Evolutionary conservation across 371 early-diverging fungal genomes (phyloP), one percentile per base, ranked within the genome.

Genomic region (Circinella umbellata): DNA sequence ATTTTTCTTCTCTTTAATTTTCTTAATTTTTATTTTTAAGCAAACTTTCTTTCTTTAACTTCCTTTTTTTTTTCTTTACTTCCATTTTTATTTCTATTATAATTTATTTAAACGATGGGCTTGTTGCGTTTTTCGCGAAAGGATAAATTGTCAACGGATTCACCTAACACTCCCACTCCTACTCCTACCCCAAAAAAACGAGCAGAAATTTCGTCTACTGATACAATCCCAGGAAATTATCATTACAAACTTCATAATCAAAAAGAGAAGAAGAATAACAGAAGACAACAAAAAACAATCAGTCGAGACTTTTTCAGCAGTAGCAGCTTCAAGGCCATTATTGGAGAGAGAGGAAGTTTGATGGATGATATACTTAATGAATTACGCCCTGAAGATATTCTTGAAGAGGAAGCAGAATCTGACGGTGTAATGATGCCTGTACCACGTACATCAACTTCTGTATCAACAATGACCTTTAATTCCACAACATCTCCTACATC

Each of bases 121-220:
- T 15, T 64, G 37, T 48, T 64, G 37, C 65, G 65, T 64, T 64
- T 64, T 37, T 36, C 65, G 37, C 49, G 65, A 35, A 64, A 64
- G 51, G 65, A 64, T 10, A 64, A 64, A 38, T 47, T 47, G 9
- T 39, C 47, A 14, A 38, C 38, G 4, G 20, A 42, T 42, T 42
- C 38, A 61, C 14, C 61, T 3, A 39, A 39, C 6, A 18, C 63
- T 8, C 20, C 47, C 20, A 13, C 53, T 4, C 38, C 65, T 51
- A 64, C 48, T 8, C 18, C 65, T 51, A 64, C 48, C 4, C 18
- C 37, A 7, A 17, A 27, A 27, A 27, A 14, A 3, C 18, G 48
- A 11, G 7, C 34, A 20, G 57, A 57, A 34, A 57, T 57, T 34
- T 34, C 39, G 17, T 47, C 46, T 17, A 15, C 49, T 17, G 5